Evolutionary conservation across 805 yeast genomes (phyloP), one percentile per base, ranked within the genome.

Genomic region (Lipomyces spencermartinsiae): DNA sequence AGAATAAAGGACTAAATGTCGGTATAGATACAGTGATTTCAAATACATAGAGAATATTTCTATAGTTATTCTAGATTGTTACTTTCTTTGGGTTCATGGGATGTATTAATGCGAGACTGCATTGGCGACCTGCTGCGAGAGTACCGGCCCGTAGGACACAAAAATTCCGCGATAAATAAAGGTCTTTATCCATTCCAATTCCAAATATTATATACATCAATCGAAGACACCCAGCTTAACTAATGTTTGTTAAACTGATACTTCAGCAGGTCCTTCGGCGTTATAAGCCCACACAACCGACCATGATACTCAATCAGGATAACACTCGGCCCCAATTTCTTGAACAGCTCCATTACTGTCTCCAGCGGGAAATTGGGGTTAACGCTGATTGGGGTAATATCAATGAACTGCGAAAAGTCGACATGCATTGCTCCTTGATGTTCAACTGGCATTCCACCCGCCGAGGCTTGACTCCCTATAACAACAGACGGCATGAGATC

Each of bases 261-360:
- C 69, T 88, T 82, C 62, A 93, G 78, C 19, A 94, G 81, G 75
- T 93, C 98, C 74, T 95, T 95, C 66, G 93, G 83, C 0, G 97
- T 92, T 1, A 96, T 80, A n/a, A 92, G 75, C 0, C 99, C 99
- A 16, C 73, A 63, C 19, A 92, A 75, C 1, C 76, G 69, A 1
- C 93, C 95, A 37, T 83, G 78, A 9, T 86, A 83, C 64, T 88
- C 89, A 1, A 91, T 89, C 55, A 89, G 81, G 0, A 95, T 83
- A 35, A 88, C 84, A 57, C 90, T 82, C 8, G 97, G 97, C 0
- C 98, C 97, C 35, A 93, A 76, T 71, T 89, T 88, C 67, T 86
- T 84, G 76, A 95, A 94, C 31, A 92, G 78, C 46, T 89, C 89
- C 67, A 88, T 78, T 0, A 89, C 84, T 34, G 85, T 82, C 69